Percentiles rank a stretch among this genome's conserved stretches.
phyloP scores from a whole-genome alignment of 2,329 filamentous ascomycete species.

The Ceratocystis destructans region DNA sequence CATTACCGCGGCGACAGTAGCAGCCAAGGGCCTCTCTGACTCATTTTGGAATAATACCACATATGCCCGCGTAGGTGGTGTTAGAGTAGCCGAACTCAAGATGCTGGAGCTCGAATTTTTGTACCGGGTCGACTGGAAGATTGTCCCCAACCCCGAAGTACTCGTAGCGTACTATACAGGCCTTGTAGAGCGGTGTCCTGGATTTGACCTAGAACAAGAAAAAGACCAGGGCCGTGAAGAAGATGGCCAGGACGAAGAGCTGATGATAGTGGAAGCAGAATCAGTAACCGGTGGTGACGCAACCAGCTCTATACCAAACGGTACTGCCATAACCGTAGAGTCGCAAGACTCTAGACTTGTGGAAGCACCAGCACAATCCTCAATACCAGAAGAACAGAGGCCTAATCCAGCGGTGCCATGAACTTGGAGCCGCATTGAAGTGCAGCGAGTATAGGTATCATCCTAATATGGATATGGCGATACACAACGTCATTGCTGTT shows the following conservation, averaged over 20 bases:
- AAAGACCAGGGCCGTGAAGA: constrained; percentile 28
- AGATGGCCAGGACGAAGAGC: constrained; percentile 24
- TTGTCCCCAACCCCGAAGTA: constrained; percentile 88
- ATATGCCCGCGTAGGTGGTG: constrained; percentile 85
- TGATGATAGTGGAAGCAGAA: constrained; percentile 21
- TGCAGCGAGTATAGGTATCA: too few relatives aligned
- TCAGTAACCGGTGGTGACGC: constrained; percentile 13
- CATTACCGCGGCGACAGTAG: constrained; percentile 89
- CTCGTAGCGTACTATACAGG: constrained; percentile 87
- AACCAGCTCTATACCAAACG: neutral
- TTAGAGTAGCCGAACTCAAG: constrained; percentile 78
- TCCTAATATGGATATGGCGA: neutral
- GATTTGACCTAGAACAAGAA: constrained; percentile 35
- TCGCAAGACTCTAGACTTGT: neutral
- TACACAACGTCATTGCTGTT: neutral
- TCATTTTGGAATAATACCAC: constrained; percentile 98
- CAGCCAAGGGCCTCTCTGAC: constrained; percentile 88
- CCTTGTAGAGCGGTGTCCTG: constrained; percentile 54
- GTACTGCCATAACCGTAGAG: neutral
- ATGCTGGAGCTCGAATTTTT: constrained; percentile 87
- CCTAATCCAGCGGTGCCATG: neutral
- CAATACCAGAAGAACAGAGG: neutral
- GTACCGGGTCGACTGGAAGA: constrained; percentile 86
- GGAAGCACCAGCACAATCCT: neutral
- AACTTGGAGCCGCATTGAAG: neutral